Evolutionary conservation across 2,329 filamentous ascomycete species (phyloP), one percentile per base, ranked within the genome.

Genomic region (Akanthomyces lecanii): DNA sequence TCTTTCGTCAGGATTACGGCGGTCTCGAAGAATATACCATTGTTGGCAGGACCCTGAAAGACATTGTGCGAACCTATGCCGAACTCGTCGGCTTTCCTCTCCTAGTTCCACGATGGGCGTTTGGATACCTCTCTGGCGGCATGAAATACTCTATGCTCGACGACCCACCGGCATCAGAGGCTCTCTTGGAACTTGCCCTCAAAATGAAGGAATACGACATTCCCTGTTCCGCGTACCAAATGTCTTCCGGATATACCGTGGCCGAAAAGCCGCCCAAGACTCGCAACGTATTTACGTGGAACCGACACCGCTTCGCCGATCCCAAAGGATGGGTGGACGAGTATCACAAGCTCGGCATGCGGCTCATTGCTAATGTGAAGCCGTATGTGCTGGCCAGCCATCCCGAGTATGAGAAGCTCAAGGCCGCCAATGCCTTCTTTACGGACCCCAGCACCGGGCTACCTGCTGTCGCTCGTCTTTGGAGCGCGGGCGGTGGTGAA

Each of bases 221-320:
- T 56, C 88, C 88, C 2, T 89, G 87, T 68, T 89, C 87, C 0
- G 88, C 84, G 0, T 88, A 89, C 70, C 88, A 90, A 70, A 88
- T 90, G 87, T 87, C 84, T 28, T 89, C 86, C 0, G 89, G 89
- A 0, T 91, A 91, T 70, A 90, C 88, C 0, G 83, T 91, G 3
- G 82, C 87, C 0, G 86, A 89, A 67, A 79, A 77, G 0, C 82
- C 85, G 62, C 88, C 89, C 1, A 89, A 89, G 73, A 89, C 87
- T 0, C 78, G 89, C 62, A 90, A 89, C 64, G 88, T 90, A 4
- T 88, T 85, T 87, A 76, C 86, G 0, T 92, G 89, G 89, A 91
- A 91, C 67, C 75, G 75, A 5, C 83, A 89, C 69, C 82, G 88
- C 0, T 91, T 91, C 70, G 87, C 88, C 0, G 81, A 90, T 60